phyloP scores from a whole-genome alignment of 202 grass and related monocot species.

The Panicum virgatum region DNA sequence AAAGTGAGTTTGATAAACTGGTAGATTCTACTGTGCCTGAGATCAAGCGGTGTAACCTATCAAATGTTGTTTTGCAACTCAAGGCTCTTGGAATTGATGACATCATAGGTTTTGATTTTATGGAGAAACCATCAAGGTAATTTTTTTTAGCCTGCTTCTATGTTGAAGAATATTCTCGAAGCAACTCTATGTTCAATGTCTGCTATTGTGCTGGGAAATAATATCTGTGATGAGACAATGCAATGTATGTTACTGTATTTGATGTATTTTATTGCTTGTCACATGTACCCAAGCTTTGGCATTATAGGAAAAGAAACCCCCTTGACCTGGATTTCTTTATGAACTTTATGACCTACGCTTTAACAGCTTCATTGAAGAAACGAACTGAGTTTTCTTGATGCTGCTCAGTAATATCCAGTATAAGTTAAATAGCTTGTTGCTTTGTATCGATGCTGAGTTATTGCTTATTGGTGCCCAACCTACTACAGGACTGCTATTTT shows the following conservation, averaged over 20 bases:
- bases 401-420: conserved; percentile 6
- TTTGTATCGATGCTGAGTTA: conserved; percentile 5
- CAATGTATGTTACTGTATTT: background rate
- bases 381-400: background rate
- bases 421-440: conserved; percentile 3
- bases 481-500: conserved; percentile 73
- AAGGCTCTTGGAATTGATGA: conserved; percentile 97
- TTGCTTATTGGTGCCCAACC: conserved; percentile 28
- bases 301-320: conserved; percentile 14
- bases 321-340: background rate
- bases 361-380: background rate
- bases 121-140: conserved; percentile 95
- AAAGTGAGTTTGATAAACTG: conserved; percentile 84
- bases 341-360: background rate
- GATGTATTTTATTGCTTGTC: conserved; percentile 21
- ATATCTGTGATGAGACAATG: conserved; percentile 5
- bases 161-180: conserved; percentile 10
- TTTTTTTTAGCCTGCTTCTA: conserved; percentile 13
- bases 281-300: background rate
- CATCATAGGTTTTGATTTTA: conserved; percentile 94
- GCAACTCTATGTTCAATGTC: background rate
- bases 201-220: background rate
- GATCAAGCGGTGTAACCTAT: conserved; percentile 92
- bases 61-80: conserved; percentile 90
- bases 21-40: conserved; percentile 87